Conservation (phyloP, 768 basidiomycete species). For the Kwoniella europaea region DNA sequence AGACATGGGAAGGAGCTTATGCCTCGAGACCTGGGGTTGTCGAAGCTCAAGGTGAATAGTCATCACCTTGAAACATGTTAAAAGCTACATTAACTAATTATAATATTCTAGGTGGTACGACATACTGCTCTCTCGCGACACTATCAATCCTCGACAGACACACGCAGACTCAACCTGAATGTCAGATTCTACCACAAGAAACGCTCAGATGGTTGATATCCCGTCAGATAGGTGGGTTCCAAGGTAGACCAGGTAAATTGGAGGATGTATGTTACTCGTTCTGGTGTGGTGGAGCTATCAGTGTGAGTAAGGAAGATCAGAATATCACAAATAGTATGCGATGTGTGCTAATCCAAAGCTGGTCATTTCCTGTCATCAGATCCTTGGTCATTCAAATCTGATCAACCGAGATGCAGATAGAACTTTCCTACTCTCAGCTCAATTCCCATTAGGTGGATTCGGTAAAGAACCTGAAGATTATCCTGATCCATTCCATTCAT, state of each 20-base stretch:
- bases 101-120: constrained; percentile 74
- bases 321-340: not conserved
- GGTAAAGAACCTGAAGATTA: constrained; percentile 78
- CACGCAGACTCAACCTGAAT: constrained; percentile 48
- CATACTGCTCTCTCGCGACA: constrained; percentile 85
- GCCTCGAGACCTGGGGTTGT: constrained; percentile 73
- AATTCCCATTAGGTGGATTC: constrained; percentile 88
- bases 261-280: constrained; percentile 96
- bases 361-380: constrained; percentile 61
- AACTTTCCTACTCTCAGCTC: constrained; percentile 73
- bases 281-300: constrained; percentile 84
- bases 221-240: constrained; percentile 83
- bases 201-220: constrained; percentile 79
- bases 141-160: constrained; percentile 64
- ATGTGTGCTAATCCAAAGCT: not conserved
- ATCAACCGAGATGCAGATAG: constrained; percentile 67
- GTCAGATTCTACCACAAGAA: not conserved
- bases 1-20: constrained; percentile 94
- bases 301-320: constrained; percentile 62
- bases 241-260: constrained; percentile 83
- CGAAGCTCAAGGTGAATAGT: constrained; percentile 77
- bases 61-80: not conserved
- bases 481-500: constrained; percentile 97
- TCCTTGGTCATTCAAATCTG: constrained; percentile 68
- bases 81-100: too few relatives aligned